Base-by-base conservation (phyloP, 179 eudicot species). In the Actinidia arguta region DNA sequence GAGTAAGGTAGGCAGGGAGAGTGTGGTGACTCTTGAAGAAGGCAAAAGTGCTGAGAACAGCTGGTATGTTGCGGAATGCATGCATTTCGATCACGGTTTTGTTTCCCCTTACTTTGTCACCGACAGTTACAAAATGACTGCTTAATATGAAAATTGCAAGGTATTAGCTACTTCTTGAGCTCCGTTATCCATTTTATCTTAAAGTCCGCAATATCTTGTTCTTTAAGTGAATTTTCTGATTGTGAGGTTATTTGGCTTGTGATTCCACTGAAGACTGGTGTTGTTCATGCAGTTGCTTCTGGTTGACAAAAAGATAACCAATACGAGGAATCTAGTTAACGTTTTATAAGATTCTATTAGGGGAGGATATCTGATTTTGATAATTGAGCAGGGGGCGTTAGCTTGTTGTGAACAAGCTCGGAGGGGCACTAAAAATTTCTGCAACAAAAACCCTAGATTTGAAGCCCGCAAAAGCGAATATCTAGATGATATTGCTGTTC, bases 21-120 rank as follows among this genome's bases (percentile, higher is more conserved):
- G 98, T 87, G 93, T 95, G 67, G 96, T 95, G 78, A 92, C 98
- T 63, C 92, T 95, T 75, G 98, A 95, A 85, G 95, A 93, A 86
- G 93, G 95, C 48, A 83, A 88, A 31, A 85, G 95, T 61, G 84
- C 96, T 78, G 89, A 89, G 61, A 95, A 90, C 78, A 82, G 85
- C 79, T 85, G 91, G 79, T 89, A 90, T 80, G 92, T 94, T 74
- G 97, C 92, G 59, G 98, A 95, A 86, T 98, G 98, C 83, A 95
- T 95, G 98, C 98, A 94, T 82, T 93, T 93, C 75, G 98, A 95
- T 51, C 94, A 95, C 70, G 99, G 99, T 59, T 95, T 94, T 70
- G 83, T 94, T 78, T 95, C 99, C 77, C 99, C 98, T 1, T 93
- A 95, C 81, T 95, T 95, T 55, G 93, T 95, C 36, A 95, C 98